Evolutionary conservation across 2,329 filamentous ascomycete genomes (phyloP).

Genomic region (Ophiostoma australiae): DNA sequence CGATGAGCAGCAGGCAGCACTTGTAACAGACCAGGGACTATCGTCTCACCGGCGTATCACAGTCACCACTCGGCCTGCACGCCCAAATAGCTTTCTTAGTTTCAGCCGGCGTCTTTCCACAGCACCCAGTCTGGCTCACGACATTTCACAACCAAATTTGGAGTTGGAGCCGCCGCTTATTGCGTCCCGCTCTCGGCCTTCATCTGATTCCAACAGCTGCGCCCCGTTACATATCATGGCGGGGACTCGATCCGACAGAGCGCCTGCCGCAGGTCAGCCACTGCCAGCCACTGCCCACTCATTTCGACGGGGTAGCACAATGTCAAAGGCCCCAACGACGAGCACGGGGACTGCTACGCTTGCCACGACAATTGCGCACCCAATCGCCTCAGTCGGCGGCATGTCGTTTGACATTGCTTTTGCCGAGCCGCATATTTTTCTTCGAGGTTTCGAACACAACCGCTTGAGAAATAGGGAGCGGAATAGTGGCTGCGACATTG

Average conservation of each 20-base stretch:
- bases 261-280: not conserved
- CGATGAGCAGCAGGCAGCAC: constrained; percentile 8
- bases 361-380: constrained; percentile 45
- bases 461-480: constrained; percentile 49
- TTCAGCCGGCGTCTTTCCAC: constrained; percentile 30
- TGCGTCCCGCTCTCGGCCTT: too few species aligned
- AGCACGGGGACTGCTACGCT: constrained; percentile 27
- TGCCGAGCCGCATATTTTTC: constrained; percentile 73
- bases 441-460: constrained; percentile 72
- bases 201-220: not conserved
- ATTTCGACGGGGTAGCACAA: not conserved
- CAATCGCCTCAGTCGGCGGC: constrained; percentile 72
- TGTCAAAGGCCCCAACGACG: not conserved
- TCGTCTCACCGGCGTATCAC: constrained; percentile 12
- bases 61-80: constrained; percentile 22
- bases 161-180: not conserved
- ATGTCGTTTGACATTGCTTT: constrained; percentile 68
- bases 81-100: constrained; percentile 27
- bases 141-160: not conserved
- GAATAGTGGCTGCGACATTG: not conserved
- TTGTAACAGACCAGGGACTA: not conserved
- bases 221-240: not conserved
- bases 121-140: not conserved
- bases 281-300: not conserved
- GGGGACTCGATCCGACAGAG: not conserved